Conservation (phyloP, 2,329 filamentous ascomycete species). For the Paecilomyces sp. region DNA sequence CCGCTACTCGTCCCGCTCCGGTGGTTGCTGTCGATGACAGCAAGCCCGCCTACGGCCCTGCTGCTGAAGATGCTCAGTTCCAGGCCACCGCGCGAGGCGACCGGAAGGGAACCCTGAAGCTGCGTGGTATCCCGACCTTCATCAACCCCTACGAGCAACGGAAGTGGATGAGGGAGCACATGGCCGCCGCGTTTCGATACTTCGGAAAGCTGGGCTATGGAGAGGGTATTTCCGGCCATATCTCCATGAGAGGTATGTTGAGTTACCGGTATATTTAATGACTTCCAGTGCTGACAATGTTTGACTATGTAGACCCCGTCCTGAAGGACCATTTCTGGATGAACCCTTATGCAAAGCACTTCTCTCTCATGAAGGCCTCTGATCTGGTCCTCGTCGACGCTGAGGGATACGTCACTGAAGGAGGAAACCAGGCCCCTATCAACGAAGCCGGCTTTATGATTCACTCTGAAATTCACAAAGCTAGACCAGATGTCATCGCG, state of each 20-base stretch:
- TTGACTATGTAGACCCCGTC: slow-evolving; percentile 20
- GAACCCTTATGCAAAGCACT: slow-evolving; percentile 33
- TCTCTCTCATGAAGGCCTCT: slow-evolving; percentile 34
- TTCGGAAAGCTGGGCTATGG: slow-evolving; percentile 18
- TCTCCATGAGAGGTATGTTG: slow-evolving; percentile 28
- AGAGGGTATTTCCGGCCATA: slow-evolving; percentile 27
- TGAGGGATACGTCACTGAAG: slow-evolving; percentile 34
- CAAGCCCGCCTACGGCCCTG: background rate
- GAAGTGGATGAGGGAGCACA: slow-evolving; percentile 47
- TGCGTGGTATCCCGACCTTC: slow-evolving; percentile 33
- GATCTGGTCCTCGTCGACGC: slow-evolving; percentile 34
- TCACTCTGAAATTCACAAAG: slow-evolving; percentile 52
- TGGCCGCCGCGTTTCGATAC: slow-evolving; percentile 31
- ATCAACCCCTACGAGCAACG: slow-evolving; percentile 38
- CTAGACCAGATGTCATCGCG: slow-evolving; percentile 52
- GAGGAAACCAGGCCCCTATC: slow-evolving; percentile 31
- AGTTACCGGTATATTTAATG: background rate
- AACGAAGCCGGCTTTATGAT: slow-evolving; percentile 52
- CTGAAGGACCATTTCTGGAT: slow-evolving; percentile 34
- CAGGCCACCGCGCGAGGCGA: slow-evolving; percentile 29
- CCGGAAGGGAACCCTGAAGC: slow-evolving; percentile 27
- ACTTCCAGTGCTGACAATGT: background rate
- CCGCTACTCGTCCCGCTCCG: background rate
- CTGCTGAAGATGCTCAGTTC: slow-evolving; percentile 13
- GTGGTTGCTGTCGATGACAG: slow-evolving; percentile 1